These are phyloP conservation scores for Akanthomyces dipterigenus DNA, from an alignment of 2,329 filamentous ascomycete species.

Conservation along the genomic window DNA sequence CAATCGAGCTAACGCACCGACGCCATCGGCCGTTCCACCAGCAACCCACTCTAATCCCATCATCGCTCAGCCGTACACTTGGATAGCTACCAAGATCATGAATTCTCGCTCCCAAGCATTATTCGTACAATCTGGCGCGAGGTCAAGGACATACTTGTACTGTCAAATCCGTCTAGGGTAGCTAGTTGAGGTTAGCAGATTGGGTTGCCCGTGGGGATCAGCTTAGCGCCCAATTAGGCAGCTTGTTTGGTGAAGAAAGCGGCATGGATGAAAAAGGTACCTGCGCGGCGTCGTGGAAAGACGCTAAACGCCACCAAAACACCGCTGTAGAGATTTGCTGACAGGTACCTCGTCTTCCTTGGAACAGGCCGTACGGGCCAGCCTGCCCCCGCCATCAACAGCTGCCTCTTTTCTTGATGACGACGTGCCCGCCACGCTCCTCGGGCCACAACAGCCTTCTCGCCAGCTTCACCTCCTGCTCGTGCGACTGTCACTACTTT, in stretches of 20 bases:
- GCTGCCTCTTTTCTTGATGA: not conserved
- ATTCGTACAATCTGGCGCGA: not conserved
- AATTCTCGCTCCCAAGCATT: not conserved
- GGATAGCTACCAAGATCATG: no score
- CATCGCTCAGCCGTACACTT: no score
- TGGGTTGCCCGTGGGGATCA: conserved; percentile 12
- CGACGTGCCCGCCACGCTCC: conserved; percentile 1
- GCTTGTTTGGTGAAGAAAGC: conserved; percentile 9
- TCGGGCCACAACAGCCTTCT: not conserved
- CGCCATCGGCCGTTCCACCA: no score
- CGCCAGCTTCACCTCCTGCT: not conserved
- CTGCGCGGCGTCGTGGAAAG: not conserved
- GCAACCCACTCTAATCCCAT: no score
- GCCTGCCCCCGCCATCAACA: not conserved
- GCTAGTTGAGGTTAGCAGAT: not conserved
- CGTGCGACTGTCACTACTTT: not conserved
- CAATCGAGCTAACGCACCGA: no score
- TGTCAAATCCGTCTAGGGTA: not conserved
- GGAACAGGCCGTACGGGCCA: not conserved
- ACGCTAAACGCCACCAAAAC: not conserved
- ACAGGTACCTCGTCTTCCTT: not conserved
- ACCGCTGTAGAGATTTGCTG: not conserved
- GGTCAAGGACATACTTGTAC: not conserved
- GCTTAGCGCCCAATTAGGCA: conserved; percentile 8
- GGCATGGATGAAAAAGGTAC: not conserved